Conservation (phyloP, 2,329 filamentous ascomycete genomes). For the Knufia fluminis region DNA sequence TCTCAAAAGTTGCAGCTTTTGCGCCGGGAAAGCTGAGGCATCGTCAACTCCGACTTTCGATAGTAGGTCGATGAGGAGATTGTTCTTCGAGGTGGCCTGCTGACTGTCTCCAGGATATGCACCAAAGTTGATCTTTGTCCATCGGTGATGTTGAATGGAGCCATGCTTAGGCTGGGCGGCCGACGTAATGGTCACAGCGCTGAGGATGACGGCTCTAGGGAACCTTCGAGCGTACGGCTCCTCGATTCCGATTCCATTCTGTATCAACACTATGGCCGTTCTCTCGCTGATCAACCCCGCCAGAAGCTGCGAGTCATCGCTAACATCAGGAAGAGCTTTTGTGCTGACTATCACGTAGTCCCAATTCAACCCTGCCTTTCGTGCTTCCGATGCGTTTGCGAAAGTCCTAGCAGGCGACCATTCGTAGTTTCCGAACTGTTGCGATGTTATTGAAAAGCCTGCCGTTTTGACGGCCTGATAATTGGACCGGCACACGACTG, state of each 20-base stretch:
- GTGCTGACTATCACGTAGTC: slow-evolving; percentile 63
- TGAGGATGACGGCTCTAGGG: slow-evolving; percentile 51
- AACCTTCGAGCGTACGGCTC: slow-evolving; percentile 56
- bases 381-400: slow-evolving; percentile 50
- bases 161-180: slow-evolving; percentile 58
- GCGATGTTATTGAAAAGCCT: slow-evolving; percentile 57
- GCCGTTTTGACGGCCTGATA: slow-evolving; percentile 52
- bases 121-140: slow-evolving; percentile 63
- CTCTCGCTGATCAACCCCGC: slow-evolving; percentile 48
- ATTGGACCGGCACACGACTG: slow-evolving; percentile 65
- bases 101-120: slow-evolving; percentile 50
- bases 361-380: slow-evolving; percentile 32
- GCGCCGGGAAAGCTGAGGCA: slow-evolving; percentile 54
- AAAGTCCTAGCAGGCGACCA: slow-evolving; percentile 57
- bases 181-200: slow-evolving; percentile 60
- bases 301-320: slow-evolving; percentile 52
- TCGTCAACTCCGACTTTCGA: slow-evolving; percentile 52
- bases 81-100: slow-evolving; percentile 24
- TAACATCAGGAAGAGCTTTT: slow-evolving; percentile 59
- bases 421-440: slow-evolving; percentile 57
- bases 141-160: slow-evolving; percentile 59
- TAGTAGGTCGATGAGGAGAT: slow-evolving; percentile 37
- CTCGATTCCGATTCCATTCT: slow-evolving; percentile 64
- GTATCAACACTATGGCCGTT: slow-evolving; percentile 57
- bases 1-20: slow-evolving; percentile 58